phyloP scores from a whole-genome alignment of 2,329 filamentous ascomycete species.

The Clonostachys rhizophaga region DNA sequence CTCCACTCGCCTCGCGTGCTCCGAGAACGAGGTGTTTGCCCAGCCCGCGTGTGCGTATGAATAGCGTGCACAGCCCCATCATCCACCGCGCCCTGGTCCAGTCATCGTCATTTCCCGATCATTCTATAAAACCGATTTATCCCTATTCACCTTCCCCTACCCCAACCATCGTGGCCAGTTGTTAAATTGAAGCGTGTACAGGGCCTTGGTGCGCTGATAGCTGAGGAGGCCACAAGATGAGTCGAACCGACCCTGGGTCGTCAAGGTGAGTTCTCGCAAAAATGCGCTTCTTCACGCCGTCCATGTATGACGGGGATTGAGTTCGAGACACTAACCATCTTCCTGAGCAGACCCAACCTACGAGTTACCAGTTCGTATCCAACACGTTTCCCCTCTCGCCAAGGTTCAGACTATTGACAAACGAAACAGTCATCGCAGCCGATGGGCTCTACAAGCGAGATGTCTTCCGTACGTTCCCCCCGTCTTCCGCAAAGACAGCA shows the following conservation, averaged over 20 bases:
- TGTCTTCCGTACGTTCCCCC: conserved; percentile 79
- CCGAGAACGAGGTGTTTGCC: too few species aligned
- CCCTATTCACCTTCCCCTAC: too few species aligned
- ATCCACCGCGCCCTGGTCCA: too few species aligned
- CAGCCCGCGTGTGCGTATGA: too few species aligned
- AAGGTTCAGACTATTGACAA: conserved; percentile 25
- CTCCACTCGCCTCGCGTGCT: too few species aligned
- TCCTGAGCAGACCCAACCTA: conserved; percentile 71
- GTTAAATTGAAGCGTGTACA: neutral
- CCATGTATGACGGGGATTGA: neutral
- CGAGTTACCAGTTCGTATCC: conserved; percentile 78
- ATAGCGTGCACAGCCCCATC: too few species aligned
- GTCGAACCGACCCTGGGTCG: neutral
- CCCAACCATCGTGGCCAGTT: neutral
- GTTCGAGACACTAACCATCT: neutral
- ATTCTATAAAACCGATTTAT: too few species aligned
- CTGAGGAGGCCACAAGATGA: neutral
- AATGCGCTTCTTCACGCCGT: too few species aligned
- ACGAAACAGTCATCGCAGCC: conserved; percentile 81
- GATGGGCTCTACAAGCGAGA: conserved; percentile 98
- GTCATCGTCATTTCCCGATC: too few species aligned
- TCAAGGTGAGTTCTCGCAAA: conserved; percentile 1
- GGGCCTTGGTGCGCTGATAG: neutral
- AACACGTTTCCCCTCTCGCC: conserved; percentile 3
- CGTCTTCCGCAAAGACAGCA: neutral